Percentiles rank a stretch among this genome's conserved stretches.
phyloP scores from a whole-genome alignment of 495 filamentous ascomycete genomes.

The Hypoxylon crocopeplum region DNA sequence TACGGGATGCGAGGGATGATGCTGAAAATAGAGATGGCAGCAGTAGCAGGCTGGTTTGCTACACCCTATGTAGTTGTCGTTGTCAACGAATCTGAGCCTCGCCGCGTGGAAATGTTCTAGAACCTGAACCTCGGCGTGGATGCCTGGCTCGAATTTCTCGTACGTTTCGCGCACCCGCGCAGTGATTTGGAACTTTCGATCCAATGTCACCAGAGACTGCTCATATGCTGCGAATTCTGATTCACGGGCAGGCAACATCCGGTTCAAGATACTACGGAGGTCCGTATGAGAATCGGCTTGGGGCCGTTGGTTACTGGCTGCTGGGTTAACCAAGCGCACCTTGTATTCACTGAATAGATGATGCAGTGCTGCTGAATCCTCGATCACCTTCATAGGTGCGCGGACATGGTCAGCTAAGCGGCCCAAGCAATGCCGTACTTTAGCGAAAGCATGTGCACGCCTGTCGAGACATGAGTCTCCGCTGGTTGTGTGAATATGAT shows the following conservation, averaged over 20 bases:
- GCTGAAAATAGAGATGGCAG: slow-evolving; percentile 42
- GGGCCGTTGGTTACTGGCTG: background rate
- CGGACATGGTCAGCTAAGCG: slow-evolving; percentile 27
- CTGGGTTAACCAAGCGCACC: background rate
- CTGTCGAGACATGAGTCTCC: background rate
- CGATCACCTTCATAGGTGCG: slow-evolving; percentile 19
- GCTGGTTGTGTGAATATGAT: background rate
- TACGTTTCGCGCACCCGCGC: slow-evolving; percentile 45
- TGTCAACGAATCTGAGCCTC: slow-evolving; percentile 36
- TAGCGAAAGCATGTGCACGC: background rate
- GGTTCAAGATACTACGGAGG: slow-evolving; percentile 17
- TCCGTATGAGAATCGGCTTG: slow-evolving; percentile 16
- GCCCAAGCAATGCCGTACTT: slow-evolving; percentile 15
- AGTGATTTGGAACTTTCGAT: slow-evolving; percentile 16
- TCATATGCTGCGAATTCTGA: slow-evolving; percentile 3
- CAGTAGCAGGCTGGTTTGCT: slow-evolving; percentile 52
- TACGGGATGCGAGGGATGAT: slow-evolving; percentile 27
- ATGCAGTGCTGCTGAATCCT: slow-evolving; percentile 7
- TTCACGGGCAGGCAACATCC: slow-evolving; percentile 11
- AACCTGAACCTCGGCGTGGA: slow-evolving; percentile 46
- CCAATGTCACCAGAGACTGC: slow-evolving; percentile 3
- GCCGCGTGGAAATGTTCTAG: slow-evolving; percentile 29
- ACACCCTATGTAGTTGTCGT: slow-evolving; percentile 45
- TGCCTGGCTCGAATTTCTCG: slow-evolving; percentile 26
- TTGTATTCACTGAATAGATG: slow-evolving; percentile 16